Conservation (phyloP, 2,329 filamentous ascomycete genomes). For the Aspergillus candidus region DNA sequence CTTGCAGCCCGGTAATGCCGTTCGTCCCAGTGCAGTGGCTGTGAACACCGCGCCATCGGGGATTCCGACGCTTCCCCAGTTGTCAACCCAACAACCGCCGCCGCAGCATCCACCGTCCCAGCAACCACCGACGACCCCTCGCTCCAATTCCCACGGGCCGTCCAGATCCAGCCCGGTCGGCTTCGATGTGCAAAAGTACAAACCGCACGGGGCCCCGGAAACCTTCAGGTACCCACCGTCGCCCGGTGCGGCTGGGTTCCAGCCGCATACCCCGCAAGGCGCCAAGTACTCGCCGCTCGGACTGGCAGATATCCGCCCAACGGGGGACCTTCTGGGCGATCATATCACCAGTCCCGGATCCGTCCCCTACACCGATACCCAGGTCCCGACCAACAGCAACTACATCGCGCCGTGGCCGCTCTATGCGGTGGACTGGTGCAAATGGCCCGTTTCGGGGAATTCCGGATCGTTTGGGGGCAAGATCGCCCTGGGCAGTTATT, state of each 20-base stretch:
- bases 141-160: slow-evolving; percentile 66
- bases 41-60: slow-evolving; percentile 53
- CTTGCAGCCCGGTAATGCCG: slow-evolving; percentile 51
- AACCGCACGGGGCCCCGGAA: slow-evolving; percentile 57
- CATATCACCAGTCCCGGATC: slow-evolving; percentile 54
- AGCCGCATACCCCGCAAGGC: slow-evolving; percentile 49
- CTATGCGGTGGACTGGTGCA: slow-evolving; percentile 98
- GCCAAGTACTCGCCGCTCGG: slow-evolving; percentile 81
- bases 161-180: slow-evolving; percentile 76
- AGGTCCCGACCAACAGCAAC: slow-evolving; percentile 70
- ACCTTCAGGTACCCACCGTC: slow-evolving; percentile 58
- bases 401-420: slow-evolving; percentile 92
- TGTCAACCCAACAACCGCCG: slow-evolving; percentile 30
- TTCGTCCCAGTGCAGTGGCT: slow-evolving; percentile 48
- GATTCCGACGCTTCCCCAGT: slow-evolving; percentile 52
- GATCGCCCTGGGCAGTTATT: slow-evolving; percentile 88
- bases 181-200: slow-evolving; percentile 55
- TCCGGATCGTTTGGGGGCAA: slow-evolving; percentile 69
- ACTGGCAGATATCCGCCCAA: slow-evolving; percentile 82
- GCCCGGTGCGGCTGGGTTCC: slow-evolving; percentile 37
- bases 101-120: slow-evolving; percentile 9
- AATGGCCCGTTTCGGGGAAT: slow-evolving; percentile 73
- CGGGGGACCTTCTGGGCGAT: slow-evolving; percentile 73
- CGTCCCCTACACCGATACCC: slow-evolving; percentile 61
- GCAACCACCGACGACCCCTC: slow-evolving; percentile 46